These are phyloP conservation scores for Trypanosoma cruzi DNA, from an alignment of 208 protist species.

Conservation along the genomic window DNA sequence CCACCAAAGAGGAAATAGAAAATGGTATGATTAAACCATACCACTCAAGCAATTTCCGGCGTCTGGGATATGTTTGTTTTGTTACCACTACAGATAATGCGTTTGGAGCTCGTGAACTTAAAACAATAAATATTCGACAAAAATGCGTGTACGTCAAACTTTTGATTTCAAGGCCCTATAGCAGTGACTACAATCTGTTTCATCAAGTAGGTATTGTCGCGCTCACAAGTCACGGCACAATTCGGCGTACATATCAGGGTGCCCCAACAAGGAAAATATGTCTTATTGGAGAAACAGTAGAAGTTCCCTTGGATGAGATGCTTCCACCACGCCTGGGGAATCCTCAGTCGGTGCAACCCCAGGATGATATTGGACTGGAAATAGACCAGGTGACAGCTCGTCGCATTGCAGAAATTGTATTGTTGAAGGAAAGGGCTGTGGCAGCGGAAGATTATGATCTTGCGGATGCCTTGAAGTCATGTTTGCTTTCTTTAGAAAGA, in stretches of 20 bases:
- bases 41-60: slow-evolving; percentile 52
- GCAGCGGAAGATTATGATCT: slow-evolving; percentile 89
- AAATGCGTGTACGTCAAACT: slow-evolving; percentile 88
- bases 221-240: slow-evolving; percentile 64
- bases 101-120: slow-evolving; percentile 83
- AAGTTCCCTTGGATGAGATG: slow-evolving; percentile 84
- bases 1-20: slow-evolving; percentile 51
- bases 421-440: slow-evolving; percentile 76
- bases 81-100: slow-evolving; percentile 54
- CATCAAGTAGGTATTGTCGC: slow-evolving; percentile 88
- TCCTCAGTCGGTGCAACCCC: slow-evolving; percentile 1
- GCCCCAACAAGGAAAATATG: slow-evolving; percentile 25
- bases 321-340: slow-evolving; percentile 37
- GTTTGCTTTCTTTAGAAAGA: slow-evolving; percentile 48
- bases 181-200: slow-evolving; percentile 85
- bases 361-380: slow-evolving; percentile 18
- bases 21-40: slow-evolving; percentile 56
- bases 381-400: slow-evolving; percentile 34
- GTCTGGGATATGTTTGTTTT: slow-evolving; percentile 83
- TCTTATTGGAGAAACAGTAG: slow-evolving; percentile 53
- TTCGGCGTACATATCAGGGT: slow-evolving; percentile 41
- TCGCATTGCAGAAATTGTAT: slow-evolving; percentile 48
- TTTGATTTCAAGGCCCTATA: slow-evolving; percentile 70
- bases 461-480: slow-evolving; percentile 68
- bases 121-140: slow-evolving; percentile 74